Evolutionary conservation across 2,329 filamentous ascomycete species (phyloP), one percentile per base, ranked within the genome.

Genomic region (Chaetomiaceae sp.): DNA sequence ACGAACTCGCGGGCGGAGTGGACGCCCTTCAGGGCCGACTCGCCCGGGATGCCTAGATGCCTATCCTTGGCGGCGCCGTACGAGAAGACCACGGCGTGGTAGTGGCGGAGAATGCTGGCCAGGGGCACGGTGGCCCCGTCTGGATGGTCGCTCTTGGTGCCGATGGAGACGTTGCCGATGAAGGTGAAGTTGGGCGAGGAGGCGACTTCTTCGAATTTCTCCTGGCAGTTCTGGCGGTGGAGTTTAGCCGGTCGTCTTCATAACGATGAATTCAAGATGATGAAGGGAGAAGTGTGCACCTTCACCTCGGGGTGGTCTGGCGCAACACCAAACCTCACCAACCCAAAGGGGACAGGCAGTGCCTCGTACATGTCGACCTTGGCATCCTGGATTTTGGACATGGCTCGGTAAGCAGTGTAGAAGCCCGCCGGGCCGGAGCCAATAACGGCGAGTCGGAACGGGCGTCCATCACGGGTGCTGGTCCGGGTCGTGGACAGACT

Each of bases 261-360:
- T 27, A 27, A 7, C 24, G 24, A 27, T 27, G 11, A 7, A 27
- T n/a, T n/a, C n/a, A n/a, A n/a, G n/a, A n/a, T n/a, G n/a, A n/a
- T n/a, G n/a, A n/a, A n/a, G n/a, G n/a, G n/a, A n/a, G n/a, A n/a
- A n/a, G n/a, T n/a, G n/a, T n/a, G 29, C 29, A 30, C 88, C 80
- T 98, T 98, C 56, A 98, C 93, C 69, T 98, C 91, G 0, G 93
- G 91, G 67, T 98, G 93, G 64, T 98, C 93, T 5, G 93, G 93
- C n/a, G 93, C 94, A 48, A 98, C 93, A 8, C 93, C 93, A 61
- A 93, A 95, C 45, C 93, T 78, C 40, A 95, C 90, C 45, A 98
- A 75, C 1, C 93, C 93, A 62, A 88, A 98, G 0, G 93, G 93
- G 4, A 95, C 89, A 0, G 93, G 93, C 32, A 97, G 70, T 22